Evolutionary conservation across 2,329 filamentous ascomycete species (phyloP).

Genomic region (Aspergillus pseudotamarii): DNA sequence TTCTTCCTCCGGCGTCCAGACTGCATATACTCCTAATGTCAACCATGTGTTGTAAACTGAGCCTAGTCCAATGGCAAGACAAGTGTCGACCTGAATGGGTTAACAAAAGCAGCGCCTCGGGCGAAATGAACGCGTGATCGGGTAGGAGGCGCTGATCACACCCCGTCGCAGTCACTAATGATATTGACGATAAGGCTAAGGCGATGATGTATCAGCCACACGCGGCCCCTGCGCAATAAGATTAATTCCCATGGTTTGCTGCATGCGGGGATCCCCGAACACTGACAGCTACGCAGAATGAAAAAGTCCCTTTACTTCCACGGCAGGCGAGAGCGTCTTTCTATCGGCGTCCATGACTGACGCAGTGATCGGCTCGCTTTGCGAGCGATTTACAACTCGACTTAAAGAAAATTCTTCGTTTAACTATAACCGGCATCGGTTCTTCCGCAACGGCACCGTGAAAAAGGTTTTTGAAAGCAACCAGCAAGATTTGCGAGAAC

Average conservation of each 20-base stretch:
- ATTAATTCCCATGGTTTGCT: background rate
- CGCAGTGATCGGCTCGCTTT: slow-evolving; percentile 10
- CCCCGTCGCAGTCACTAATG: background rate
- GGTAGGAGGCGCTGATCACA: background rate
- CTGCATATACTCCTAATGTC: no score
- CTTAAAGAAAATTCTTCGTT: slow-evolving; percentile 10
- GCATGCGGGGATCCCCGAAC: background rate
- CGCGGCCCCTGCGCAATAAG: background rate
- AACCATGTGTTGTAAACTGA: background rate
- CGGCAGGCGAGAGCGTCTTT: background rate
- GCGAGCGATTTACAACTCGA: slow-evolving; percentile 10
- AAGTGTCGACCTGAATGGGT: background rate
- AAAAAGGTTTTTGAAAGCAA: slow-evolving; percentile 19
- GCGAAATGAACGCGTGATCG: background rate
- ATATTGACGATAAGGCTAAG: background rate
- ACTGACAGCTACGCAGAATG: background rate
- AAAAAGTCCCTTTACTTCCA: background rate
- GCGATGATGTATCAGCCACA: background rate
- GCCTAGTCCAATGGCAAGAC: background rate
- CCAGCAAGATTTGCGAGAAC: slow-evolving; percentile 7
- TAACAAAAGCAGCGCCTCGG: background rate
- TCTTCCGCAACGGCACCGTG: slow-evolving; percentile 23
- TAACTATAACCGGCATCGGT: slow-evolving; percentile 16
- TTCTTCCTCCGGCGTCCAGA: no score
- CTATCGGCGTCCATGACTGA: background rate